A percentile compares a stretch with the other conserved stretches of the same genome.
phyloP scores from a whole-genome alignment of 768 basidiomycete genomes.

The Leccinum variicolor region DNA sequence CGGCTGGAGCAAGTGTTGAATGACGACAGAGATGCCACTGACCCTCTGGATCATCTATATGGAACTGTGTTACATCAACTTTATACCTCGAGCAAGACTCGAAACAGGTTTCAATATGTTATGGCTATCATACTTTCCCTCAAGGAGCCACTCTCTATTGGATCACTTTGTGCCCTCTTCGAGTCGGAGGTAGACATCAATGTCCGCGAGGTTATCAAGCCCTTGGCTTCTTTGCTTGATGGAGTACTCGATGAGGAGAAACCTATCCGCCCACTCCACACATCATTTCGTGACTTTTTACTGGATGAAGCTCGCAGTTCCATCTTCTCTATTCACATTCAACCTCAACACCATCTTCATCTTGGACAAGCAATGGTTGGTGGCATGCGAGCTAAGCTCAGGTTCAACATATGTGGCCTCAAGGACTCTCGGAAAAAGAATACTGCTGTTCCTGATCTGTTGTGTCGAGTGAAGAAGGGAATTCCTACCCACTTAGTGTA shows the following conservation, averaged over 20 bases:
- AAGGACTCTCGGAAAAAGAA: neutral
- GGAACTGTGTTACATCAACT: neutral
- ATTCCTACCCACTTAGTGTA: neutral
- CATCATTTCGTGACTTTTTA: neutral
- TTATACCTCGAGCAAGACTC: neutral
- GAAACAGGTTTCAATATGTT: neutral
- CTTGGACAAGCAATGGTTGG: neutral
- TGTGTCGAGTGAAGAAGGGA: neutral
- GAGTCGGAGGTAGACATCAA: neutral
- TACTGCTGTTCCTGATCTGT: neutral
- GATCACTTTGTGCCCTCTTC: neutral
- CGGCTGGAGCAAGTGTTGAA: neutral
- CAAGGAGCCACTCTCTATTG: neutral
- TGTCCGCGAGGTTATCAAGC: neutral
- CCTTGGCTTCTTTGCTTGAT: neutral
- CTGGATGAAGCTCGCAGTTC: neutral
- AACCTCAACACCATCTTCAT: neutral
- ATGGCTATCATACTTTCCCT: neutral
- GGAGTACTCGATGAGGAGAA: neutral
- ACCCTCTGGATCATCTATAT: neutral
- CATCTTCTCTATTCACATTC: neutral
- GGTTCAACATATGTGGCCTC: neutral
- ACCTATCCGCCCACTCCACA: neutral
- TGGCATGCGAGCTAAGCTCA: neutral
- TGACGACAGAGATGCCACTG: neutral